Base-by-base conservation (phyloP, 2,329 filamentous ascomycete genomes). In the Camillea tinctor region DNA sequence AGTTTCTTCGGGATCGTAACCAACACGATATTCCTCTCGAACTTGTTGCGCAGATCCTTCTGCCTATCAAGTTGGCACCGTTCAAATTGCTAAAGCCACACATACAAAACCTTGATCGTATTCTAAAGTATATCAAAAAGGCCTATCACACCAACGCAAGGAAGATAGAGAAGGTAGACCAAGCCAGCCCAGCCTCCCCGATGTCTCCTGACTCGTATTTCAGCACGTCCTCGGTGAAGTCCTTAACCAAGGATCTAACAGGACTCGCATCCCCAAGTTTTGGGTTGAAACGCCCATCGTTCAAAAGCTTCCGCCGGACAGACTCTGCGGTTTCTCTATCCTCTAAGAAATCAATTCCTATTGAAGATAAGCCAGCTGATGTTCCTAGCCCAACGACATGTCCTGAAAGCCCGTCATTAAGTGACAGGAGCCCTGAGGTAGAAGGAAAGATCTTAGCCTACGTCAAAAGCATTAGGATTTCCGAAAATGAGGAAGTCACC, bases 51-150 rank as follows among this genome's bases (percentile, higher is more conserved):
- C 63, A 59, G 36, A 65, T 74, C 23, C 55, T 74, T 8, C 50
- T 59, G 26, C 55, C 68, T 9, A 58, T 71, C 23, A 64, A 64
- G 19, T 48, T 51, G 9, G 55, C 56, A 3, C 40, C 56, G 13
- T 71, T 71, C 24, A 54, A 59, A 4, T 53, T 57, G 5, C 61
- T 72, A 11, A 64, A 59, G 54, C 62, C 58, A 1, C 63, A 69
- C 21, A 61, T 69, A 9, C 53, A 55, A 0, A 68, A 63, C 22
- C 60, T 72, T 20, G 63, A 59, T 15, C 70, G 68, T 59, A 69
- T 71, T 22, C 57, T 70, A 26, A 64, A 64, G 19, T 71, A 68
- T 53, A 63, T 71, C 22, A 57, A 61, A 54, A 63, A 59, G 30
- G 59, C 64, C 44, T 66, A 58, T 21, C 54, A 60, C 24, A 57